A percentile compares a stretch with the other conserved stretches of the same genome.
Conservation (phyloP, 768 basidiomycete genomes). For the Chalciporus chontae region DNA sequence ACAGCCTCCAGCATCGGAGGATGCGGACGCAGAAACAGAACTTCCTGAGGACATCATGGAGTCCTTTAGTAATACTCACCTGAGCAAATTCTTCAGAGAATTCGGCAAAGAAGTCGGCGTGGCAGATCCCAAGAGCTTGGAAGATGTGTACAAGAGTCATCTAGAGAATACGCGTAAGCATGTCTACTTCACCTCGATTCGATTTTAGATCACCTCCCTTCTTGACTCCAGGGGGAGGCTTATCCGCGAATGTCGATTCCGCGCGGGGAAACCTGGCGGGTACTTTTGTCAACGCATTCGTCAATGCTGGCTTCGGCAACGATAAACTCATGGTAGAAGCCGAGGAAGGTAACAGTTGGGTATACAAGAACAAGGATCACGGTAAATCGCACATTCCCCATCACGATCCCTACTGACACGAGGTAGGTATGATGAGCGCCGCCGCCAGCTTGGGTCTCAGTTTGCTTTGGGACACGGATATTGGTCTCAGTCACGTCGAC, state of each 20-base stretch:
- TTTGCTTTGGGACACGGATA: slow-evolving; percentile 94
- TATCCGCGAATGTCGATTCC: slow-evolving; percentile 81
- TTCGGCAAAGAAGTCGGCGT: slow-evolving; percentile 96
- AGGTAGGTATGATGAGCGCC: slow-evolving; percentile 89
- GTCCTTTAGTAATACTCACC: slow-evolving; percentile 79
- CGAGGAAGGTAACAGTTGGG: slow-evolving; percentile 95
- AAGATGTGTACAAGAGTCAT: slow-evolving; percentile 97
- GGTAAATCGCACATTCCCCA: slow-evolving; percentile 44
- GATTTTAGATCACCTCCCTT: neutral
- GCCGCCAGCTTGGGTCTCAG: slow-evolving; percentile 91
- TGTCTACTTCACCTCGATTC: neutral
- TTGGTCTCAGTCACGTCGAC: slow-evolving; percentile 91
- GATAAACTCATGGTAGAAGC: slow-evolving; percentile 98
- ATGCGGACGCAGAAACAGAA: slow-evolving; percentile 58
- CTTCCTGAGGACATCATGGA: slow-evolving; percentile 80
- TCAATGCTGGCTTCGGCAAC: slow-evolving; percentile 97
- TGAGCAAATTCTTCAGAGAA: slow-evolving; percentile 80
- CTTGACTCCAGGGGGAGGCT: slow-evolving; percentile 48
- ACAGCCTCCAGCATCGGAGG: slow-evolving; percentile 48
- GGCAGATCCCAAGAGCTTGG: slow-evolving; percentile 82
- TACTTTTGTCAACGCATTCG: slow-evolving; percentile 98
- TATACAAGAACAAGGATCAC: slow-evolving; percentile 99
- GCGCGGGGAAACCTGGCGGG: slow-evolving; percentile 93
- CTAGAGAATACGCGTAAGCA: slow-evolving; percentile 80
- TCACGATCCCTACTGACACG: slow-evolving; percentile 2